phyloP scores from a whole-genome alignment of 23 red algal species.

The Gracilaria gracilis region DNA sequence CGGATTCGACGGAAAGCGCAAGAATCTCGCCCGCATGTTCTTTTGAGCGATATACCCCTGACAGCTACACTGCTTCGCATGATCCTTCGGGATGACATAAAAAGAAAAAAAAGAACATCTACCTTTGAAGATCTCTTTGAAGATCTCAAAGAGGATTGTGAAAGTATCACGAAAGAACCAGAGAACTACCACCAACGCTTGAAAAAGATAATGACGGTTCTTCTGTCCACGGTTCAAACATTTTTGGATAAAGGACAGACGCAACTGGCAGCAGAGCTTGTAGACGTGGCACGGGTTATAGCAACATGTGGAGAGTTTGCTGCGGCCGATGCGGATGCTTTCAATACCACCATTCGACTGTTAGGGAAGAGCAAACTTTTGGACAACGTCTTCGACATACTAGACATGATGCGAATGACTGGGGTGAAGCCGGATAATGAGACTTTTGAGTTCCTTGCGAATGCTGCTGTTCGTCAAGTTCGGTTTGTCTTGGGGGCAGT shows the following conservation, averaged over 20 bases:
- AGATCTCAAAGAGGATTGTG: constrained; percentile 14
- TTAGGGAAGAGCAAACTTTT: constrained; percentile 71
- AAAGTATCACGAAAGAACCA: background rate
- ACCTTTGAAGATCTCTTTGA: background rate
- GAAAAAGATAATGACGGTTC: constrained; percentile 9
- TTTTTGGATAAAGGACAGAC: constrained; percentile 9
- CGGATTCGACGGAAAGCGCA: constrained; percentile 25
- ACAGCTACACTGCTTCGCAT: constrained; percentile 30
- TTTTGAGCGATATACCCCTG: constrained; percentile 39
- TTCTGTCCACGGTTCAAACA: constrained; percentile 9
- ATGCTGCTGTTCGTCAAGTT: constrained; percentile 84
- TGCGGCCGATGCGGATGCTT: constrained; percentile 31
- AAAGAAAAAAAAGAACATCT: constrained; percentile 1
- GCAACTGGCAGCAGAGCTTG: background rate
- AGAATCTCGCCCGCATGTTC: constrained; percentile 34
- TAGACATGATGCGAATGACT: constrained; percentile 72
- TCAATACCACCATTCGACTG: constrained; percentile 54
- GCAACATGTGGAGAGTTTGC: background rate
- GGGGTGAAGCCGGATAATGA: constrained; percentile 52
- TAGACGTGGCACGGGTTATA: background rate
- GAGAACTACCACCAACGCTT: background rate
- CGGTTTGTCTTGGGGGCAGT: constrained; percentile 91
- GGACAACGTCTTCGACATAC: constrained; percentile 67
- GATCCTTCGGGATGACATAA: constrained; percentile 16
- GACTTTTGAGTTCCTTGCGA: constrained; percentile 80